Evolutionary conservation across 257 asterid species (phyloP).

Genomic region (Eustoma russellianum): DNA sequence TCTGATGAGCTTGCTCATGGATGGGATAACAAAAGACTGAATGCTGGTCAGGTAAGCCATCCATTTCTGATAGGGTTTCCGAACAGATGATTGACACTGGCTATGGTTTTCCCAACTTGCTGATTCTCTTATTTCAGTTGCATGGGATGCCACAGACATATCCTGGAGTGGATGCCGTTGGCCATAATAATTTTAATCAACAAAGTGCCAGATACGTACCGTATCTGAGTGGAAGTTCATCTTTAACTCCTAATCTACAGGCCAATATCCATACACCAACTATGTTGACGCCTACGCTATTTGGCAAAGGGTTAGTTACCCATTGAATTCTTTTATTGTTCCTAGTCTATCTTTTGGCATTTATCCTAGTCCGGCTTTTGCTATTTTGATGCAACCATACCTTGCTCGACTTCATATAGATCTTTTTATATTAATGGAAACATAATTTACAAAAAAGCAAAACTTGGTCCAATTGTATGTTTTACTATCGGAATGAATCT

Average conservation of each 20-base stretch:
- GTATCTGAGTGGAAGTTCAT: constrained; percentile 31
- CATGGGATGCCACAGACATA: constrained; percentile 44
- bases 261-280: constrained; percentile 34
- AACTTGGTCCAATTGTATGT: no score
- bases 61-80: constrained; percentile 11
- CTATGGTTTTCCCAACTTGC: neutral
- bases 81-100: neutral
- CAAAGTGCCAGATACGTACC: constrained; percentile 28
- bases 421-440: no score
- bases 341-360: no score
- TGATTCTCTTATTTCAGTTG: constrained; percentile 15
- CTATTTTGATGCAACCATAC: no score
- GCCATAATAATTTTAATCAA: constrained; percentile 31
- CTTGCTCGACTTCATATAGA: no score
- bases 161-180: constrained; percentile 35
- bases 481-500: no score
- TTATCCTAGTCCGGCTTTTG: no score
- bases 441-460: no score
- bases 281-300: constrained; percentile 35
- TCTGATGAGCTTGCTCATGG: constrained; percentile 71
- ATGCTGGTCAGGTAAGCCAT: constrained; percentile 67
- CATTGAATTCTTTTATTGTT: neutral
- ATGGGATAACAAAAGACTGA: constrained; percentile 79
- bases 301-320: constrained; percentile 66
- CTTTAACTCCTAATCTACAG: constrained; percentile 42